Base-by-base conservation (phyloP, 1,284 basidiomycete genomes). In the Tremellales sp. region DNA sequence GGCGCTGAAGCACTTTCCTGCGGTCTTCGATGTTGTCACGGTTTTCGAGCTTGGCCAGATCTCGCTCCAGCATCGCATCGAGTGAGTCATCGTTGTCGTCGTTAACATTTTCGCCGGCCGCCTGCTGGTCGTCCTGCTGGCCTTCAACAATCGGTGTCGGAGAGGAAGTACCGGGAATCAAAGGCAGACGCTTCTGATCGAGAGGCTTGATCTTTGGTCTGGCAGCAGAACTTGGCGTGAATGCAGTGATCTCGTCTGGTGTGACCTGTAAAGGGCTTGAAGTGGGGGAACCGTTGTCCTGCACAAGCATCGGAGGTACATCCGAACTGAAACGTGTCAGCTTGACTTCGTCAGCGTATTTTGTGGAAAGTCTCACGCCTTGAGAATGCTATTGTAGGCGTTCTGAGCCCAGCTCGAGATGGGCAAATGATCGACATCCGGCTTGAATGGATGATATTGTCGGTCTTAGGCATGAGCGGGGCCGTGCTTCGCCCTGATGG, bases 201-300 rank as follows among this genome's bases (percentile, higher is more conserved):
- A 15, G 8, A n/a, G n/a, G n/a, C n/a, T n/a, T n/a, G n/a, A n/a
- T n/a, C n/a, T n/a, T n/a, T n/a, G 31, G 40, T 2, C 49, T 31
- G 5, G 31, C 15, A 7, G 47, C 52, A 1, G 65, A 63, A 40
- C 60, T 63, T 1, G 64, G 64, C 1, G 66, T 65, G 36, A 65
- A 65, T 6, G 49, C 53, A 4, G 50, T 47, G 12, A 70, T 70
- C 15, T 63, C 62, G 31, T 68, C 67, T 10, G 56, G 47, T 1
- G 59, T 57, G 4, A 24, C 42, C 1, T 61, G 56, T 10, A 41
- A 21, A 11, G 58, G 56, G 43, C 53, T 59, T 3, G 60, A 47
- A 6, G 45, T 22, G 5, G 54, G 55, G 7, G 60, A 62, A 12
- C 39, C 41, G 21, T 45, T 49, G 36, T 33, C n/a, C 22, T 40